Conservation (phyloP, 116 monocot genomes). For the Dioscorea cayenensis region DNA sequence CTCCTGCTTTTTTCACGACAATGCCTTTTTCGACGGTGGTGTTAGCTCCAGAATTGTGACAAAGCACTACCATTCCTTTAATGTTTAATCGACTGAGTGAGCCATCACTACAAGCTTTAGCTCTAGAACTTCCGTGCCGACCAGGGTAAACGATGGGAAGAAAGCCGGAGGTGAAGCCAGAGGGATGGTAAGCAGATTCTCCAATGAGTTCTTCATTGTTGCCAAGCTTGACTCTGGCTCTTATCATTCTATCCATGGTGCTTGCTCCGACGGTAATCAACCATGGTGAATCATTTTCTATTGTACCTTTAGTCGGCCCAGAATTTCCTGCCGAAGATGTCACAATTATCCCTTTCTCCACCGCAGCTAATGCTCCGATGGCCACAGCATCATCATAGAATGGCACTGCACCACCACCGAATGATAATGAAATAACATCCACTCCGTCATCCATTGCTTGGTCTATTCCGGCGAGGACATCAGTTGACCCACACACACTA, state of each 20-base stretch:
- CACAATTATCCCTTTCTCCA: conserved; percentile 11
- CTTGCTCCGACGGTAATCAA: conserved; percentile 16
- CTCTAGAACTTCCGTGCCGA: neutral
- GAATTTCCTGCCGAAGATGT: conserved; percentile 11
- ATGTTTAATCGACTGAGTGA: neutral
- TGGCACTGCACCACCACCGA: neutral
- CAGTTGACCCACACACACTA: neutral
- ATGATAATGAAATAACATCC: conserved; percentile 19
- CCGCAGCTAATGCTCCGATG: conserved; percentile 5
- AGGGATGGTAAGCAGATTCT: conserved; percentile 12
- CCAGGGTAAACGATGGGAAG: neutral
- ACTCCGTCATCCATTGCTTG: conserved; percentile 18
- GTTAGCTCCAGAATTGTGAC: neutral
- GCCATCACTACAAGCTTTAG: neutral
- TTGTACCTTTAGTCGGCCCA: neutral
- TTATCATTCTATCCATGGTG: conserved; percentile 11
- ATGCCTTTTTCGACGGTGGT: conserved; percentile 4
- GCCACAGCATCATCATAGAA: conserved; percentile 2
- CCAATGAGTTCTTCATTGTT: conserved; percentile 11
- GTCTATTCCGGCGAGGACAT: conserved; percentile 3
- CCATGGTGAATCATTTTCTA: conserved; percentile 27
- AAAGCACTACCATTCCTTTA: neutral
- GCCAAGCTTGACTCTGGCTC: conserved; percentile 18
- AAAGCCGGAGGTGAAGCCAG: neutral
- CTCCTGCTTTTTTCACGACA: conserved; percentile 10